Conservation (phyloP, 2,329 filamentous ascomycete genomes). For the Penicillium sp. region DNA sequence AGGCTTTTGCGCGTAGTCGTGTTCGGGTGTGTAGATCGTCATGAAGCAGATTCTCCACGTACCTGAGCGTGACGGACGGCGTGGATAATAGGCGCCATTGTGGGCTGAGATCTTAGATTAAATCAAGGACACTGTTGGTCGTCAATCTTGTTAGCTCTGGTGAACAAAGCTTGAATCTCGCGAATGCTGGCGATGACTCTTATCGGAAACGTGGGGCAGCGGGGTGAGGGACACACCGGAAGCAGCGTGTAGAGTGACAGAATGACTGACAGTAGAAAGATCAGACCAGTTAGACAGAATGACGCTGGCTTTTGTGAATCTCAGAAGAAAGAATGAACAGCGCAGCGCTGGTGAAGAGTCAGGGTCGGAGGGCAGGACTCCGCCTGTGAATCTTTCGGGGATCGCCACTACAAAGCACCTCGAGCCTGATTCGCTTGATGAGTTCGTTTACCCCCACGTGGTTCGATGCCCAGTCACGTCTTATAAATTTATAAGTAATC, state of each 20-base stretch:
- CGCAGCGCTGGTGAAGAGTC: slow-evolving; percentile 13
- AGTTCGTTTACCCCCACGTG: neutral
- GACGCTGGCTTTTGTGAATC: neutral
- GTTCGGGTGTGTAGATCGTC: neutral
- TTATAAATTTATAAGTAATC: neutral
- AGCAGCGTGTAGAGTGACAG: neutral
- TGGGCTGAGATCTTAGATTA: slow-evolving; percentile 3
- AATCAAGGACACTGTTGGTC: neutral
- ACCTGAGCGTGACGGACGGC: slow-evolving; percentile 52
- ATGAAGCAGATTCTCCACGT: slow-evolving; percentile 16
- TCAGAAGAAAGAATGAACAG: neutral
- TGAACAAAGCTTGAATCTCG: neutral
- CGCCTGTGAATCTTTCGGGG: slow-evolving; percentile 16
- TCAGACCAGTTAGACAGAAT: neutral
- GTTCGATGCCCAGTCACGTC: neutral
- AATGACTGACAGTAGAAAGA: neutral
- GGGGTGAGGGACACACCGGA: slow-evolving; percentile 4
- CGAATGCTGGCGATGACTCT: slow-evolving; percentile 15
- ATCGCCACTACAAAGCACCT: slow-evolving; percentile 6
- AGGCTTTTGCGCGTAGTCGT: neutral
- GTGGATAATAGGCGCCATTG: slow-evolving; percentile 48
- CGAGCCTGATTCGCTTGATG: slow-evolving; percentile 13
- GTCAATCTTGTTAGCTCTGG: neutral
- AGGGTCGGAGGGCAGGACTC: slow-evolving; percentile 22
- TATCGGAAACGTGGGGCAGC: slow-evolving; percentile 30